phyloP scores from a whole-genome alignment of 148 eudicot species.

The Amaranthus hypochondriacus region DNA sequence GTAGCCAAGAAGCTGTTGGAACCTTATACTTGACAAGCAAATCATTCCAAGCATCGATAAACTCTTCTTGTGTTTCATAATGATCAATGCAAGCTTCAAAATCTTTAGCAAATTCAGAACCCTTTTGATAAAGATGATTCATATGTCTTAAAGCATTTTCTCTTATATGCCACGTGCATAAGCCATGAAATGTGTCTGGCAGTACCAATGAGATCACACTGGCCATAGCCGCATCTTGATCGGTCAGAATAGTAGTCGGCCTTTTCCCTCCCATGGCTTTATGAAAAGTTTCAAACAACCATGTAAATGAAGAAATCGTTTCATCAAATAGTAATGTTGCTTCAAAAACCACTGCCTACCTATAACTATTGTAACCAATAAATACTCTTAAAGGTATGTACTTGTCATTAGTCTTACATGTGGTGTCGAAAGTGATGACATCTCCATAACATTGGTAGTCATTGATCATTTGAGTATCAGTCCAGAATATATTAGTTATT shows the following conservation, averaged over 20 bases:
- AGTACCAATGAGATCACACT: constrained; percentile 13
- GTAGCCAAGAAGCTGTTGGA: too few species aligned
- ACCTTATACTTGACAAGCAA: too few species aligned
- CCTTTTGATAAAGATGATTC: too few species aligned
- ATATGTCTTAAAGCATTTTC: too few species aligned
- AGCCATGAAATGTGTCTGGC: constrained; percentile 30
- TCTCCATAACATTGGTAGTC: constrained; percentile 33
- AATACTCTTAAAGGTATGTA: constrained; percentile 32
- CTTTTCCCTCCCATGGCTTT: constrained; percentile 24
- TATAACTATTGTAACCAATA: constrained; percentile 32
- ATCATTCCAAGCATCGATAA: too few species aligned
- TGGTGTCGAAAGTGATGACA: constrained; percentile 32
- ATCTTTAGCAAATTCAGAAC: too few species aligned
- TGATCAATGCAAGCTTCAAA: too few species aligned
- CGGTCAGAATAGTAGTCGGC: constrained; percentile 36
- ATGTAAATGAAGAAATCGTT: constrained; percentile 24
- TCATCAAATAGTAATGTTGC: constrained; percentile 36
- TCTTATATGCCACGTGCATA: not conserved
- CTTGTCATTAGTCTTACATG: constrained; percentile 22
- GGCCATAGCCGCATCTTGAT: constrained; percentile 25
- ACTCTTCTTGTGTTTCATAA: too few species aligned
- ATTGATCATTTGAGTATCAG: constrained; percentile 32
- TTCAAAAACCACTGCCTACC: constrained; percentile 26
- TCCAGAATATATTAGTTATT: constrained; percentile 30
- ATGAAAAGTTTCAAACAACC: constrained; percentile 38